Base-by-base conservation (phyloP, 179 eudicot species). In the Drosera spatulata region DNA sequence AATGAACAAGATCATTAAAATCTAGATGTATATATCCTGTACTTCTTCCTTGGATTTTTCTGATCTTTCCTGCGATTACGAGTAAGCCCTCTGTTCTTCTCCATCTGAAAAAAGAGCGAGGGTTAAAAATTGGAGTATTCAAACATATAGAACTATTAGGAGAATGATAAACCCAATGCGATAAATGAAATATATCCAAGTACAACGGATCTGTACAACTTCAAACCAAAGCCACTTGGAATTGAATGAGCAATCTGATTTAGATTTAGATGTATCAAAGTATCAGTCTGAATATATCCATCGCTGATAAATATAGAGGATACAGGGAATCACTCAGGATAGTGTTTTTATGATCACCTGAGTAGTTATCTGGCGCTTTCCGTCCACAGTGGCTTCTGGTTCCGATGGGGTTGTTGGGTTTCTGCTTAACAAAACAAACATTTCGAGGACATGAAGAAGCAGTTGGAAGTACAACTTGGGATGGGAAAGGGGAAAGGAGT, bases 1-100 rank as follows among this genome's bases (percentile, higher is more conserved):
- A 12, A 42, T 13, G 5, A 13, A n/a, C 1, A 8, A 15, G 50
- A 38, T 4, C 4, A 55, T 4, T n/a, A 5, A 22, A 22, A 4
- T n/a, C 7, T 12, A 5, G 12, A 52, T 43, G 37, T 10, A 10
- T 22, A 41, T 77, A 94, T 97, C 97, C 61, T 82, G 77, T 85
- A 74, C 43, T 87, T 87, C 81, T 83, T 85, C 80, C 99, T 83
- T n/a, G 99, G 99, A 71, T 90, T 94, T 64, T 94, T 91, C 1
- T 22, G 66, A 46, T 60, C 64, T 73, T 85, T 87, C 77, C 87
- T 87, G 41, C 99, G 86, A 43, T 68, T 10, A 60, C 95, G 88
- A 59, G 96, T 85, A 54, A 94, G 78, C 44, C 99, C 99, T 76
- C 91, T 76, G 65, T 94, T 94, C 80, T 87, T 90, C 68, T 85